Conservation (phyloP, 2,329 filamentous ascomycete species). For the Aspergillus pseudoterreus region DNA sequence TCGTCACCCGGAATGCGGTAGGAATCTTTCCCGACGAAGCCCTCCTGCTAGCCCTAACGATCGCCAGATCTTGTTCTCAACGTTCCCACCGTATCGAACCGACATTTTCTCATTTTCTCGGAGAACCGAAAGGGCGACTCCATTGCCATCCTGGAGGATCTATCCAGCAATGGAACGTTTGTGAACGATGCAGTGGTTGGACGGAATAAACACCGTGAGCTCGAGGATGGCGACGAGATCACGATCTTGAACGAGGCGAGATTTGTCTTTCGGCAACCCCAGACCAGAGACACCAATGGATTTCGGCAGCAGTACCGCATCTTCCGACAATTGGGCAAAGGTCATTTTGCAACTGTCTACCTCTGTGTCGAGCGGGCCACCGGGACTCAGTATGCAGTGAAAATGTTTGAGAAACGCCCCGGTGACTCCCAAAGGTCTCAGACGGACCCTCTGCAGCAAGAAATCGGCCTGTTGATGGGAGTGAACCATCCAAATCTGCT, state of each 20-base stretch:
- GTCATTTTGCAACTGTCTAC: constrained; percentile 92
- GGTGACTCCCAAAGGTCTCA: constrained; percentile 81
- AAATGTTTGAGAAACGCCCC: constrained; percentile 83
- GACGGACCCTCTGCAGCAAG: constrained; percentile 83
- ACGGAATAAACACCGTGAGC: constrained; percentile 83
- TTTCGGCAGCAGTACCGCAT: constrained; percentile 86
- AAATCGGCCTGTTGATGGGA: constrained; percentile 95
- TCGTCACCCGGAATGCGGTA: constrained; percentile 89
- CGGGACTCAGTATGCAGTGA: constrained; percentile 83
- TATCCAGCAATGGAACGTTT: constrained; percentile 95
- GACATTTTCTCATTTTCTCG: constrained; percentile 54
- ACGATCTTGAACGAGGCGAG: constrained; percentile 78
- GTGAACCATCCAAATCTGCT: constrained; percentile 91
- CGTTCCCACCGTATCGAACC: constrained; percentile 80
- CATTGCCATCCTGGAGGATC: constrained; percentile 78
- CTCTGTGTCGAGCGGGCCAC: constrained; percentile 81
- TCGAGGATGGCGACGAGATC: constrained; percentile 88
- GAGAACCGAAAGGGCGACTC: constrained; percentile 57
- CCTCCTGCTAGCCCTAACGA: not conserved
- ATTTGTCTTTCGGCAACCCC: constrained; percentile 89
- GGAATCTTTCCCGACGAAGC: constrained; percentile 33
- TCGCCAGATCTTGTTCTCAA: constrained; percentile 65
- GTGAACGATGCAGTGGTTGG: constrained; percentile 90
- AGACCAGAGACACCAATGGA: constrained; percentile 65
- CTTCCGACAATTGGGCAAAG: constrained; percentile 82